Evolutionary conservation across 106 monocot genomes (phyloP), one percentile per base, ranked within the genome.

Genomic region (Agapanthus africanus): DNA sequence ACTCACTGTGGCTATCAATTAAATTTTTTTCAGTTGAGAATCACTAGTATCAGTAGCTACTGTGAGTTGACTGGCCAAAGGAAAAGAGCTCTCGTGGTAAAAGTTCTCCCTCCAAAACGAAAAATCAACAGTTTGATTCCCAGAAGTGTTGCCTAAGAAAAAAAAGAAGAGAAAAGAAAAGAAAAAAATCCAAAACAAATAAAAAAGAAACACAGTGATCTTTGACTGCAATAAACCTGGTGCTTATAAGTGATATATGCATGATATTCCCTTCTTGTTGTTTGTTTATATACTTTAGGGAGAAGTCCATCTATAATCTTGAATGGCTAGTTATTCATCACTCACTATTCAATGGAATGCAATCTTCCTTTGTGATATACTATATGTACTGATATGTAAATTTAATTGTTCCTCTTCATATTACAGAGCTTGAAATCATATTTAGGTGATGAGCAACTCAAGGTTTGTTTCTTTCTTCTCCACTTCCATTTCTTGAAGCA

Each of bases 401-500:
- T 3, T 3, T 13, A 47, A 11, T n/a, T 41, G 21, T 40, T 40
- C 11, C 42, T 37, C 14, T 2, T 41, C 4, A 41, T 54, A 33
- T 3, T 73, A 41, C 84, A 97, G 97, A 91, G 84, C 70, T 87
- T 97, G 76, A 97, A 89, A 79, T 71, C 82, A 14, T 89, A 82
- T 66, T 70, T 97, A 36, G 97, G 92, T 21, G 92, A 97, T 39
- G 89, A 92, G 10, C 80, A 97, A 67, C 84, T 97, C 40, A 92
- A 92, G 89, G 97, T 97, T 60, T 74, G 70, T 7, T 39, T 11
- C 39, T 34, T 80, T 63, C 37, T 34, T 31, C 60, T 49, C 35
- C 7, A 25, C 36, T 38, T 62, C 6, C 28, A n/a, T 78, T 66
- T 42, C 40, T 33, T 69, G 7, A 28, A 46, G 19, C 34, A 54